Base-by-base conservation (phyloP, 768 basidiomycete species). In the Calocera cornea region DNA sequence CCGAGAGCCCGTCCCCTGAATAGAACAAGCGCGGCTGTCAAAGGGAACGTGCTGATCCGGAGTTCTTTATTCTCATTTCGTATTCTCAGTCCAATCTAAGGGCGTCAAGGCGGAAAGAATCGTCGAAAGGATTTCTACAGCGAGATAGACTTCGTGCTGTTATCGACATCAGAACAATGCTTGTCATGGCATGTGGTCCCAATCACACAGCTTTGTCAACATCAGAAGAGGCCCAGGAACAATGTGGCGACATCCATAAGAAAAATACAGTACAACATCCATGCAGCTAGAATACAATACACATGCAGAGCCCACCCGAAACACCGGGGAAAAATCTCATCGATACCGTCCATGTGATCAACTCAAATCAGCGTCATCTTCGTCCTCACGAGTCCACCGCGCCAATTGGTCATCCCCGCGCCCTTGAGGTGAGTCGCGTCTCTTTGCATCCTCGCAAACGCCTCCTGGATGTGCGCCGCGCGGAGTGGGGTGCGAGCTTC, bases 401-500 rank as follows among this genome's bases (percentile, higher is more conserved):
- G 82, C 88, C 90, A 95, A 74, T 95, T 92, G 69, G 86, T 81
- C 85, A 94, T 89, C 0, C 92, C 92, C 1, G 90, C 90, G 27
- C 87, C 87, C 64, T 92, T 86, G 41, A 82, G 81, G 72, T 91
- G 88, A 1, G 86, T 81, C 86, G 90, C 90, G 69, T 93, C 87
- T 3, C 86, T 82, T 75, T 95, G 92, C 88, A 95, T 94, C 68
- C 91, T 80, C 1, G 90, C 80, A 74, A 94, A 95, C 0, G 93
- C 94, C 75, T 94, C 92, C 71, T 92, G 88, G 11, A 95, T 92
- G 73, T 95, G 93, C 67, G 91, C 87, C 0, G 92, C 88, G 29
- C 84, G 80, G 54, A 95, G 77, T 0, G 91, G 84, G 2, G 86
- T 90, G 67, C 90, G 79, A 1, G 90, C 87, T 73, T 92, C 90